Conservation (phyloP, 176 grass and related monocot genomes). For the Raddia distichophylla region DNA sequence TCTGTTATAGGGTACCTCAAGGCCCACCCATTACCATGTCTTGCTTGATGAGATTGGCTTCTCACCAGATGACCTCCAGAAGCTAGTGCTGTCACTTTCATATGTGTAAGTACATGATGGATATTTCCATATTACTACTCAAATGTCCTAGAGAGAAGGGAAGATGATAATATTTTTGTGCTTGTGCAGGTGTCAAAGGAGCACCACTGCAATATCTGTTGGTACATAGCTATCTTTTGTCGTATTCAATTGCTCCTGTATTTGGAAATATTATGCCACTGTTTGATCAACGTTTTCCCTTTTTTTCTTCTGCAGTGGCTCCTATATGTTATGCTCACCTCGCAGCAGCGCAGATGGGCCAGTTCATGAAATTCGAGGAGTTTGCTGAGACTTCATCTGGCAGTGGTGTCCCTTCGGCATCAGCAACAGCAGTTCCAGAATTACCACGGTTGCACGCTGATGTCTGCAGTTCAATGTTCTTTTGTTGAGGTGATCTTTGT, state of each 20-base stretch:
- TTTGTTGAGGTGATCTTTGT: conserved; percentile 58
- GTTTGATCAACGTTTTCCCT: conserved; percentile 7
- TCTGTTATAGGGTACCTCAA: conserved; percentile 69
- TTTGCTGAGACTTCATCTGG: conserved; percentile 54
- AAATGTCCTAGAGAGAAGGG: neutral
- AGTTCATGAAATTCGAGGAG: conserved; percentile 88
- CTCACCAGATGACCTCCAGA: conserved; percentile 72
- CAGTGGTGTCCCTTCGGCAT: conserved; percentile 46
- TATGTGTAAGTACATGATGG: conserved; percentile 74
- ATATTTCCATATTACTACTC: conserved; percentile 8
- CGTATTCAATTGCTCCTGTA: neutral
- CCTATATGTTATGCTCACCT: conserved; percentile 87
- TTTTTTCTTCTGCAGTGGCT: conserved; percentile 65
- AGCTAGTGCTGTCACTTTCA: conserved; percentile 83
- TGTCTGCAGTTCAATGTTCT: conserved; percentile 92
- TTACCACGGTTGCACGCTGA: conserved; percentile 73
- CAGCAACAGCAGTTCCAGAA: conserved; percentile 55
- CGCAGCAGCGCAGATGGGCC: conserved; percentile 78
- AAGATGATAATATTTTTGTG: conserved; percentile 13
- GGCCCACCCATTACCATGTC: conserved; percentile 91
- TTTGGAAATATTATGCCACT: neutral
- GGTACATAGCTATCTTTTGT: conserved; percentile 48
- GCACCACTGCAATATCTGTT: conserved; percentile 86
- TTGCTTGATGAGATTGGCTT: conserved; percentile 87
- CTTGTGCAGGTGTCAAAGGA: conserved; percentile 84